phyloP scores from a whole-genome alignment of 192 early-diverging fungal species.

The Coemansia sp. region DNA sequence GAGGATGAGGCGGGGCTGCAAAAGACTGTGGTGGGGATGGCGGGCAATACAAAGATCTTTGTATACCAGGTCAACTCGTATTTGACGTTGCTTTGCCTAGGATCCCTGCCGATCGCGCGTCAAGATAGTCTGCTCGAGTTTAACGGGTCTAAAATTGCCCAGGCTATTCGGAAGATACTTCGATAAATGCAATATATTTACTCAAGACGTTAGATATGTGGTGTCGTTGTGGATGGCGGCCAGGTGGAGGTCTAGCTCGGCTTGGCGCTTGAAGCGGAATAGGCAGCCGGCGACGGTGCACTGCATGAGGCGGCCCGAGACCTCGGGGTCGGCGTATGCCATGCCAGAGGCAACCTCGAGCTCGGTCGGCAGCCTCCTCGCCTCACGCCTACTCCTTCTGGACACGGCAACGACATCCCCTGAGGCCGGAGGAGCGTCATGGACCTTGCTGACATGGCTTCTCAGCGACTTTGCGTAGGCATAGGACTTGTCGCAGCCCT shows the following conservation, averaged over 20 bases:
- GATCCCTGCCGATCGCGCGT: conserved; percentile 16
- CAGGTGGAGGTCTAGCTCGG: conserved; percentile 31
- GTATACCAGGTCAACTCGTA: conserved; percentile 42
- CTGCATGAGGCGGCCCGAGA: conserved; percentile 28
- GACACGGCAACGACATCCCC: background rate
- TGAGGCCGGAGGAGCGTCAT: background rate
- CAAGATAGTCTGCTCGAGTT: conserved; percentile 51
- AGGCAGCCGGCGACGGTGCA: conserved; percentile 29
- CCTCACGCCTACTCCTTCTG: background rate
- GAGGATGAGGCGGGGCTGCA: conserved; percentile 26
- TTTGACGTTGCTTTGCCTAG: conserved; percentile 37
- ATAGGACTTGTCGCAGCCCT: conserved; percentile 25
- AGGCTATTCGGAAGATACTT: conserved; percentile 48
- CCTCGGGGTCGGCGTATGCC: conserved; percentile 38
- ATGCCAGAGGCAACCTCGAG: conserved; percentile 42
- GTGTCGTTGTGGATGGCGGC: conserved; percentile 22
- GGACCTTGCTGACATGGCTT: conserved; percentile 13
- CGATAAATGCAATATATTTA: background rate
- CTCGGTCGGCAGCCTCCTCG: conserved; percentile 10
- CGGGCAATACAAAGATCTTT: conserved; percentile 21
- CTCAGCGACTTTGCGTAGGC: conserved; percentile 30
- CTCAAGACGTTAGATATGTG: background rate
- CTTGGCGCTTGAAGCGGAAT: conserved; percentile 46
- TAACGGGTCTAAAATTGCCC: conserved; percentile 44
- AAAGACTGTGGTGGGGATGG: conserved; percentile 23